These are phyloP conservation scores for Gaeumannomyces sp. DNA, from an alignment of 2,329 filamentous ascomycete species.

Conservation along the genomic window DNA sequence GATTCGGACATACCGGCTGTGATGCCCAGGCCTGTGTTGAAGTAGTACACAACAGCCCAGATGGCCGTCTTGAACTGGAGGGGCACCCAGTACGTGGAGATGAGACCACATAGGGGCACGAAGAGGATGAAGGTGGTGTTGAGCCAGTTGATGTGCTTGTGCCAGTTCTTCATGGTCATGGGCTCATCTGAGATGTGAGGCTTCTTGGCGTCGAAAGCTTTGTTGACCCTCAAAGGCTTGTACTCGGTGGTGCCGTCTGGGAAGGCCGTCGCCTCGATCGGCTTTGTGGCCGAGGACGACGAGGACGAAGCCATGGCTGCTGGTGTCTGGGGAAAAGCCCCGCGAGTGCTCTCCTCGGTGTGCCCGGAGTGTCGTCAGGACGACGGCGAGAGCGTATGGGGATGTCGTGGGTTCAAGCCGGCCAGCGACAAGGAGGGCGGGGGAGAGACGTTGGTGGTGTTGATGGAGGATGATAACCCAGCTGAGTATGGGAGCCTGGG, in stretches of 20 bases:
- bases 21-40: slow-evolving; percentile 75
- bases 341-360: background rate
- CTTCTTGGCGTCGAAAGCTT: slow-evolving; percentile 55
- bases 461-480: background rate
- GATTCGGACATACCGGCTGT: slow-evolving; percentile 56
- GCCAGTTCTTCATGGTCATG: slow-evolving; percentile 77
- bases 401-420: background rate
- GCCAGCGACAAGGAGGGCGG: background rate
- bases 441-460: background rate
- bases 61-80: slow-evolving; percentile 64
- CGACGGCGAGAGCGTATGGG: slow-evolving; percentile 7
- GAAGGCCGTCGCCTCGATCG: slow-evolving; percentile 33
- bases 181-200: slow-evolving; percentile 79
- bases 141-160: slow-evolving; percentile 91
- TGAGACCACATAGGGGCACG: slow-evolving; percentile 66
- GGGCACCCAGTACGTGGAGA: slow-evolving; percentile 74
- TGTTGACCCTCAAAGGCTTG: slow-evolving; percentile 39
- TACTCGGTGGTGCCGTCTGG: slow-evolving; percentile 51
- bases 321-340: background rate
- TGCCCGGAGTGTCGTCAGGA: slow-evolving; percentile 5
- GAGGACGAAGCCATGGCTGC: slow-evolving; percentile 28
- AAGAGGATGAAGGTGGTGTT: slow-evolving; percentile 77
- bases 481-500: background rate
- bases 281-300: slow-evolving; percentile 29
- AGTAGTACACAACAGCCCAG: slow-evolving; percentile 74